Evolutionary conservation across 2,329 filamentous ascomycete genomes (phyloP).

Genomic region (Fusarium circinatum): DNA sequence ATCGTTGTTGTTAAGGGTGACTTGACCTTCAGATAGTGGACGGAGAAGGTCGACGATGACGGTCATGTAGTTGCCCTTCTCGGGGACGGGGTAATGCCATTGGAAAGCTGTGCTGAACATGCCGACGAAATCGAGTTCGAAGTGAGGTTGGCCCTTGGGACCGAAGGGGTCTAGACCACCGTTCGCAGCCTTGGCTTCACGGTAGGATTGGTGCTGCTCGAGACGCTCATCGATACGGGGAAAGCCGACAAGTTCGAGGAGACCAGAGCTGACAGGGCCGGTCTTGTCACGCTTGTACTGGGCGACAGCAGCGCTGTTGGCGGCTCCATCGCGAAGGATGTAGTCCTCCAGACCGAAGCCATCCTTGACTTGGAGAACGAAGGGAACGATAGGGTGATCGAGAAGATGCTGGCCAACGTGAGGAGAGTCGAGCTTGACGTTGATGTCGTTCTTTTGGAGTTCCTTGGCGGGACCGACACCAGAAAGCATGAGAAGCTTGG

Average conservation of each 20-base stretch:
- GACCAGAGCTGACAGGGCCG: constrained; percentile 53
- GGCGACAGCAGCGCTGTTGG: neutral
- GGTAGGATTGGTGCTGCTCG: constrained; percentile 59
- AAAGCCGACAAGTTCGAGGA: constrained; percentile 64
- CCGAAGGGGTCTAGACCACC: constrained; percentile 63
- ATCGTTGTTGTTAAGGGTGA: constrained; percentile 65
- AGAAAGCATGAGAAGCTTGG: constrained; percentile 71
- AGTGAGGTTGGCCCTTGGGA: constrained; percentile 67
- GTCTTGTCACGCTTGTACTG: constrained; percentile 48
- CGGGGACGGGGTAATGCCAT: constrained; percentile 57
- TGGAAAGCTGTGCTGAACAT: constrained; percentile 64
- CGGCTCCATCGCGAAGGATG: constrained; percentile 49
- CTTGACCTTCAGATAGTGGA: constrained; percentile 59
- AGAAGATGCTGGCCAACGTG: constrained; percentile 73
- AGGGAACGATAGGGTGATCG: constrained; percentile 66
- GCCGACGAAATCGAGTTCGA: constrained; percentile 70
- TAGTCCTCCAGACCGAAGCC: constrained; percentile 53
- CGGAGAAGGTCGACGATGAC: constrained; percentile 62
- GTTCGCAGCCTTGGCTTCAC: constrained; percentile 53
- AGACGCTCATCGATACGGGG: constrained; percentile 67
- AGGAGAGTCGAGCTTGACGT: constrained; percentile 63
- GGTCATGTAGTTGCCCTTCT: constrained; percentile 62
- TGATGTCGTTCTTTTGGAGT: constrained; percentile 64
- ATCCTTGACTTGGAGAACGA: constrained; percentile 48
- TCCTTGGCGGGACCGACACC: constrained; percentile 69